Percentiles rank a stretch among this genome's conserved stretches.
Evolutionary conservation across 2,329 filamentous ascomycete species (phyloP).

Genomic region (Talaromyces sp.): DNA sequence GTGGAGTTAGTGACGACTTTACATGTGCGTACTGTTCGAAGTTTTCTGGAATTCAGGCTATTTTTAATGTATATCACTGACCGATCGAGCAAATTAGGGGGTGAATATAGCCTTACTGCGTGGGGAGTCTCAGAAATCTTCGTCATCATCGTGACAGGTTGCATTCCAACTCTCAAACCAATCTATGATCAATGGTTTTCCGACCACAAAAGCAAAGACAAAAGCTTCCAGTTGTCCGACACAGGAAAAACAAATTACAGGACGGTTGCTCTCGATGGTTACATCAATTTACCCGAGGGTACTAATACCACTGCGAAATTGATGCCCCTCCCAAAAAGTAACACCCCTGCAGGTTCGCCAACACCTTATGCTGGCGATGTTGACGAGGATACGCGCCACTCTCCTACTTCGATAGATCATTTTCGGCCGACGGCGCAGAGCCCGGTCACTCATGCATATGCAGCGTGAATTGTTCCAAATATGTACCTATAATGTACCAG

Average conservation of each 20-base stretch:
- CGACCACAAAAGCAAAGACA: background rate
- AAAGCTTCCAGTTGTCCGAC: background rate
- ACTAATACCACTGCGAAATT: background rate
- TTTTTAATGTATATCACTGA: background rate
- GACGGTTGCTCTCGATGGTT: background rate
- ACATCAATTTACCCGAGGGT: background rate
- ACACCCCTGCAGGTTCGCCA: background rate
- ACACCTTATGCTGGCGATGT: background rate
- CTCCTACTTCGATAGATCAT: background rate
- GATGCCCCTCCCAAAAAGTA: background rate
- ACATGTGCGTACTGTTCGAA: background rate
- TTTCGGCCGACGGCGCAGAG: background rate
- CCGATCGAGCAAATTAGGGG: background rate
- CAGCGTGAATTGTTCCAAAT: background rate
- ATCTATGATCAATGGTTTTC: background rate
- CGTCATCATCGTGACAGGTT: constrained; percentile 1
- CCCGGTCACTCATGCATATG: background rate
- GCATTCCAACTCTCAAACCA: background rate
- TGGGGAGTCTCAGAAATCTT: background rate
- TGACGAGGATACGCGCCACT: background rate
- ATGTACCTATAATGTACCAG: background rate
- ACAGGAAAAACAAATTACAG: background rate
- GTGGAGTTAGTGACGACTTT: background rate
- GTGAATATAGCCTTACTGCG: background rate
- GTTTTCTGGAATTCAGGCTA: background rate